Evolutionary conservation across 495 filamentous ascomycete species (phyloP), one percentile per base, ranked within the genome.

Genomic region (Rhizodiscina lignyota): DNA sequence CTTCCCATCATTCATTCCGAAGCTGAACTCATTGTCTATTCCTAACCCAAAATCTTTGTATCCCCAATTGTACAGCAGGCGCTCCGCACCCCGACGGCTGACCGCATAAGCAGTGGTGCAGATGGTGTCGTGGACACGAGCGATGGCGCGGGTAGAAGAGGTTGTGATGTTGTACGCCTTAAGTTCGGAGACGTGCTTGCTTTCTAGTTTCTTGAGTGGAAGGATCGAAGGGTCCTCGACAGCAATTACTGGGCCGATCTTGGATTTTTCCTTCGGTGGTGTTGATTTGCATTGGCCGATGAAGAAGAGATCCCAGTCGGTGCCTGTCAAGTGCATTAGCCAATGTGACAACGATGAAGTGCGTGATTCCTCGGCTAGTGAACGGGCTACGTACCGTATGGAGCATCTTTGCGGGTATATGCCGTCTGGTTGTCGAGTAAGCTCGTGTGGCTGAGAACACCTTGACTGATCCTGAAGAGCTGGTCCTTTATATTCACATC

Each of bases 401-500:
- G 34, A 35, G n/a, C n/a, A n/a, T n/a, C n/a, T n/a, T n/a, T n/a
- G n/a, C n/a, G n/a, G n/a, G n/a, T n/a, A n/a, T n/a, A n/a, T n/a
- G n/a, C n/a, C n/a, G n/a, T n/a, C n/a, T n/a, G n/a, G n/a, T n/a
- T n/a, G n/a, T n/a, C n/a, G n/a, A n/a, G n/a, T n/a, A n/a, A n/a
- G n/a, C n/a, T n/a, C n/a, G n/a, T n/a, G n/a, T n/a, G n/a, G n/a
- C n/a, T n/a, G n/a, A n/a, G n/a, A n/a, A 31, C 32, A 10, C 34
- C 38, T 18, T 34, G 23, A 11, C 40, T 30, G 33, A 32, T 37
- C 2, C 44, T 40, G 8, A 47, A 35, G 36, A 47, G 40, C n/a
- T 62, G 55, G 1, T 48, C 41, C 30, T 55, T 55, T 12, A 66
- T 51, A 5, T 56, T 53, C 23, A 61, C 52, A 39, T 64, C 62